Evolutionary conservation across 2,329 filamentous ascomycete species (phyloP).

Genomic region (Diplodia intermedia): DNA sequence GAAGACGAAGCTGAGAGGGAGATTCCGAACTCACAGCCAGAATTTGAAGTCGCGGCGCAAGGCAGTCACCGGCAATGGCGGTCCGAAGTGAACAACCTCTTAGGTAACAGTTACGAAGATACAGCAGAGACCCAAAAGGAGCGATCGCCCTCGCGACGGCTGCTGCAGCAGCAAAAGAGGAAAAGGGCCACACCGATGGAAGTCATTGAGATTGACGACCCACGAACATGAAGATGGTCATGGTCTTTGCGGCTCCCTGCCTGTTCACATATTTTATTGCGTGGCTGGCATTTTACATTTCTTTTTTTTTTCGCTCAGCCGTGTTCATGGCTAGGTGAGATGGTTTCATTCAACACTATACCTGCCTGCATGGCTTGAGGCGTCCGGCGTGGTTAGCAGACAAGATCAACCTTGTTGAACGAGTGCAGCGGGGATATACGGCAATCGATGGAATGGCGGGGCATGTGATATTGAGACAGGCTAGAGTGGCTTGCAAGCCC

Average conservation of each 20-base stretch:
- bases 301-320: not conserved
- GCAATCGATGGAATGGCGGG: not conserved
- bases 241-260: not conserved
- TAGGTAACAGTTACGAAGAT: not conserved
- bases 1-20: not conserved
- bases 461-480: not conserved
- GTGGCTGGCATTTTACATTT: not conserved
- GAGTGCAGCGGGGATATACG: not conserved
- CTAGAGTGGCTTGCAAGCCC: not conserved
- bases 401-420: not conserved
- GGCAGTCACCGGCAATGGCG: not conserved
- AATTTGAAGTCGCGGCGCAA: not conserved
- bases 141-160: not conserved
- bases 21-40: not conserved
- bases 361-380: not conserved
- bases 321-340: not conserved
- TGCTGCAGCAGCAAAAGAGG: not conserved
- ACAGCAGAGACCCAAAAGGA: not conserved
- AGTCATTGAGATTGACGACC: slow-evolving; percentile 19
- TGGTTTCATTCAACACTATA: not conserved
- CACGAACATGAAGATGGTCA: not conserved
- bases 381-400: not conserved
- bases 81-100: not conserved
- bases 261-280: not conserved
- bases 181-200: not conserved